Conservation (phyloP, 805 yeast genomes). For the Starmera pachycereana region DNA sequence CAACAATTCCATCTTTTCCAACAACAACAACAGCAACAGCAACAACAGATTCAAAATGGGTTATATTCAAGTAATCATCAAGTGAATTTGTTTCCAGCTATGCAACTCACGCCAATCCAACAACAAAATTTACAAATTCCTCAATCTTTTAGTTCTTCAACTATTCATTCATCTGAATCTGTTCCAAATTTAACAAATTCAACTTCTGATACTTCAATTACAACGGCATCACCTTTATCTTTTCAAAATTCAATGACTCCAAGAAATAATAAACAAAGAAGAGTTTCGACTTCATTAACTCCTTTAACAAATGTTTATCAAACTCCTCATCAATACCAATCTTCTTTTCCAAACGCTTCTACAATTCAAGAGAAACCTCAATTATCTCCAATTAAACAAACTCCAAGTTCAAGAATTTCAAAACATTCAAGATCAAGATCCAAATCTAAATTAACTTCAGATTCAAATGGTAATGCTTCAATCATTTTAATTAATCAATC, state of each 20-base stretch:
- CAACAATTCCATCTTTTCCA: background rate
- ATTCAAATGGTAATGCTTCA: constrained; percentile 21
- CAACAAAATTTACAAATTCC: constrained; percentile 4
- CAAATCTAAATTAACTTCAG: constrained; percentile 29
- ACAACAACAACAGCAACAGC: background rate
- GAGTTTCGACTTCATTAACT: constrained; percentile 19
- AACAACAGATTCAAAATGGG: background rate
- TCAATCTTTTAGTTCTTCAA: constrained; percentile 22
- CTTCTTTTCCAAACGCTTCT: constrained; percentile 2
- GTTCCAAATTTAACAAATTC: constrained; percentile 19
- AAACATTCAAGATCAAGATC: constrained; percentile 32
- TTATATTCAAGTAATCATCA: background rate
- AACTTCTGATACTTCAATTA: constrained; percentile 14
- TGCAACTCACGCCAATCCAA: background rate
- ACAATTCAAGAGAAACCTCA: constrained; percentile 4
- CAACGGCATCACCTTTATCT: constrained; percentile 9
- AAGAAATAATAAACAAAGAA: constrained; percentile 21
- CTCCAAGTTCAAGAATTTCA: constrained; percentile 17
- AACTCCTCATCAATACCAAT: constrained; percentile 8
- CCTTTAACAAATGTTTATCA: constrained; percentile 22
- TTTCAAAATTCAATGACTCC: constrained; percentile 25
- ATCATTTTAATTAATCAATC: constrained; percentile 7
- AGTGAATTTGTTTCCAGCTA: background rate
- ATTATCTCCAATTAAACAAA: background rate
- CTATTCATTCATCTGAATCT: constrained; percentile 23